Evolutionary conservation across 371 early-diverging fungal genomes (phyloP), one percentile per base, ranked within the genome.

Genomic region (Syncephalastrum racemosum): DNA sequence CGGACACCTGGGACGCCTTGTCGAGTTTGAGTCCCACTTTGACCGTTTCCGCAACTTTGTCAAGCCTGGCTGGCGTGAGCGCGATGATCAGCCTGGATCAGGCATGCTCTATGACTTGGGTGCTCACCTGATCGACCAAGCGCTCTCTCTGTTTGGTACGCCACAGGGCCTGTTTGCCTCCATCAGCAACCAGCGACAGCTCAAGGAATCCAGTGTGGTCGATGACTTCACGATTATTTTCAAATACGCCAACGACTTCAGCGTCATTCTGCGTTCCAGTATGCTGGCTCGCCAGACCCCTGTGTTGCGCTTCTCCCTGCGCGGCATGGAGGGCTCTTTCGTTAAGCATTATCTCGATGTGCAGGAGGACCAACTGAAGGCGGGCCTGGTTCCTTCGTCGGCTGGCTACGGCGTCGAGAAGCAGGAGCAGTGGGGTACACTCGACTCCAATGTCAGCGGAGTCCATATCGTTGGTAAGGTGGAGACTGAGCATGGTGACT

Each of bases 111-210:
- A 85, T 50, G 92, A 91, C 58, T 66, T 91, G 5, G 89, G 88
- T 25, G 82, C 90, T 4, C 92, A 91, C 53, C 65, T 91, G 67
- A 79, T 91, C 50, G 90, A 91, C 63, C 92, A 91, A 77, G 82
- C 85, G 0, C 64, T 90, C 16, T 66, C 67, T 16, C 71, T 90
- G 49, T 86, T 90, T 62, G 92, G 92, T 23, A 74, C 76, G 39
- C 92, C 92, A 4, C 73, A 81, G 53, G 74, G 79, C 19, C 62
- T 91, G 4, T 81, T 73, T 46, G 87, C 85, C 12, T 74, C 75
- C 8, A 71, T 90, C 50, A 70, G 72, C 39, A 89, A 89, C 59
- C 86, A 90, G 67, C 84, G 92, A 54, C 83, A 83, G 50, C 71
- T 90, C 18, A 62, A 69, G 46, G 71, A 72, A 16, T 71, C 80